These are phyloP conservation scores for Ceratocystis harringtonii DNA, from an alignment of 2,329 filamentous ascomycete genomes.

Conservation along the genomic window DNA sequence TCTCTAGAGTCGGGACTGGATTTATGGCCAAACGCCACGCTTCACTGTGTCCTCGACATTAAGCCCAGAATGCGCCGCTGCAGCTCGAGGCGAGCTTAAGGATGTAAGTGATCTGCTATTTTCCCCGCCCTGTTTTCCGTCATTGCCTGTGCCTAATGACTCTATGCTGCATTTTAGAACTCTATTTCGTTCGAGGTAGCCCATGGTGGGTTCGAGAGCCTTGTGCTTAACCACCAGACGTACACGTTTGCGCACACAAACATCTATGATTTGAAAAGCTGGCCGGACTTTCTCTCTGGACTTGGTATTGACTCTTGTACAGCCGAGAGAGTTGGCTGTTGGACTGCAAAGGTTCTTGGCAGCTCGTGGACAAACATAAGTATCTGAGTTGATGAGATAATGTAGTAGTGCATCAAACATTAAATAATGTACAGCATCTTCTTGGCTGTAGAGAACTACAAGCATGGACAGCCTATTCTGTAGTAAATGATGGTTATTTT, in stretches of 20 bases:
- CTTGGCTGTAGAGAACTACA: too few species aligned
- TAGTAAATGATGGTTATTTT: too few species aligned
- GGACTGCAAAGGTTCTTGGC: conserved; percentile 15
- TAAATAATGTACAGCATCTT: too few species aligned
- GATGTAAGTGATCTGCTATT: conserved; percentile 25
- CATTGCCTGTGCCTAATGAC: not conserved
- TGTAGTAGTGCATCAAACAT: too few species aligned
- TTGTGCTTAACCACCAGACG: conserved; percentile 21
- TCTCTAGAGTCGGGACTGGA: conserved; percentile 51
- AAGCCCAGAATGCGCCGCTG: conserved; percentile 41
- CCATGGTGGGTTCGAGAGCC: conserved; percentile 26
- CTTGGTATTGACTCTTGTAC: conserved; percentile 4
- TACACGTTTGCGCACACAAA: not conserved
- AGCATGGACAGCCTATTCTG: too few species aligned
- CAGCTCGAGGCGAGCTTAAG: conserved; percentile 35
- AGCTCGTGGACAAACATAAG: conserved; percentile 12
- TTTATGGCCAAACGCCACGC: conserved; percentile 70
- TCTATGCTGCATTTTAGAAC: conserved; percentile 10
- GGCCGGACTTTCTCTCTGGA: conserved; percentile 7
- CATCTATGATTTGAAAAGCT: conserved; percentile 17
- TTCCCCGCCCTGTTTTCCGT: not conserved
- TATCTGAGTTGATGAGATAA: not conserved
- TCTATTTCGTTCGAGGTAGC: conserved; percentile 26
- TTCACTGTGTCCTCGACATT: conserved; percentile 56
- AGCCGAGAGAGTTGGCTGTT: conserved; percentile 3